Evolutionary conservation across 306 rosid genomes (phyloP).

Genomic region (Cotoneaster glaucophyllus): DNA sequence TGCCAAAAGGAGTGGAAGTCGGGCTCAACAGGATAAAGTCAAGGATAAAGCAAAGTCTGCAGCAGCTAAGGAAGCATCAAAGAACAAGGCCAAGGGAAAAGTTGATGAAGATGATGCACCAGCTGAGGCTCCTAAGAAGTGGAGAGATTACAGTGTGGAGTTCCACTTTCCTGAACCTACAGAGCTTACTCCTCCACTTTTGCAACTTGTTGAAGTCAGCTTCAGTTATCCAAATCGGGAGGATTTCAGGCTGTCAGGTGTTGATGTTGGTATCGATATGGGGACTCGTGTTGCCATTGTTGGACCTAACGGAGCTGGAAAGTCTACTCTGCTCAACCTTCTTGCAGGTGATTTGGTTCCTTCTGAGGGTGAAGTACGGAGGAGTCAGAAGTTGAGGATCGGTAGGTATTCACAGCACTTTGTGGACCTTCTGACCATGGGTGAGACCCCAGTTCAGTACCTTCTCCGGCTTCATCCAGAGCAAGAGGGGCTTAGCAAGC

Average conservation of each 20-base stretch:
- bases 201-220: constrained; percentile 68
- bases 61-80: constrained; percentile 44
- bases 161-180: constrained; percentile 63
- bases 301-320: constrained; percentile 66
- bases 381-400: constrained; percentile 67
- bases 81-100: constrained; percentile 44
- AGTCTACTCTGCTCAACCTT: constrained; percentile 57
- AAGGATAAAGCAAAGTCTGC: constrained; percentile 58
- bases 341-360: constrained; percentile 66
- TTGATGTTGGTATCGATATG: constrained; percentile 59
- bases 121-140: constrained; percentile 52
- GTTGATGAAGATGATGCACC: constrained; percentile 42
- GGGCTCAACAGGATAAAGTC: constrained; percentile 56
- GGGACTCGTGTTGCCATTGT: constrained; percentile 66
- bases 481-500: constrained; percentile 74
- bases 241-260: constrained; percentile 54
- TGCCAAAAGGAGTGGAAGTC: constrained; percentile 55
- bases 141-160: constrained; percentile 61
- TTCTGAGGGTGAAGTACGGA: constrained; percentile 55
- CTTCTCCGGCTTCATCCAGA: constrained; percentile 66
- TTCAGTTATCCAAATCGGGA: constrained; percentile 55
- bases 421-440: constrained; percentile 65
- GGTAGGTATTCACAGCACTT: constrained; percentile 67
- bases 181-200: constrained; percentile 63
- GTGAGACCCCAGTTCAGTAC: constrained; percentile 56